Evolutionary conservation across 202 grass and related monocot species (phyloP).

Genomic region (Brachypodium distachyon): DNA sequence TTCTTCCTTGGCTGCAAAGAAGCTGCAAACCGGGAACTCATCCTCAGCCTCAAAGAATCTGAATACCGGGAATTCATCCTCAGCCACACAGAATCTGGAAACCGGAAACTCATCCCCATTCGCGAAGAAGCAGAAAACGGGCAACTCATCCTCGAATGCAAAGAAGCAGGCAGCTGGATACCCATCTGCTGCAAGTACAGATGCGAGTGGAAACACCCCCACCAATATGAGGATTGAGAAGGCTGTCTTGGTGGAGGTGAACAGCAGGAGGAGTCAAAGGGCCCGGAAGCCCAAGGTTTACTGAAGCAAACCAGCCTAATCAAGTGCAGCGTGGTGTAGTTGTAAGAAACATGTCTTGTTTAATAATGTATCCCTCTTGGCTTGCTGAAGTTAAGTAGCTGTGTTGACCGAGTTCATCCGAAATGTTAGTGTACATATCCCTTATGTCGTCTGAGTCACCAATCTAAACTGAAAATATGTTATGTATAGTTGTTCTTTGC

Average conservation of each 20-base stretch:
- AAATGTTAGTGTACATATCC: conserved; percentile 31
- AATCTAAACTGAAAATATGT: not conserved
- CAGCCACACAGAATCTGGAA: not conserved
- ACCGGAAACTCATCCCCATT: not conserved
- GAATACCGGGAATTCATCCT: not conserved
- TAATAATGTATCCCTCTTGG: not conserved
- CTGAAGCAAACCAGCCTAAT: not conserved
- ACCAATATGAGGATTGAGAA: conserved; percentile 24
- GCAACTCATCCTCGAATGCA: not conserved
- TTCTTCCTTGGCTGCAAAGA: not conserved
- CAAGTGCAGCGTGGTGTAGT: not conserved
- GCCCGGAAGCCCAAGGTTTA: conserved; percentile 41
- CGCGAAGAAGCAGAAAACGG: not conserved
- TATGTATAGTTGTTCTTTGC: not conserved
- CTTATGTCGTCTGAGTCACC: not conserved
- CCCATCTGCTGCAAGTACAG: not conserved
- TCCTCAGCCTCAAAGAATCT: not conserved
- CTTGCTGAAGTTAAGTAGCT: not conserved
- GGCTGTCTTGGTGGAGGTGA: conserved; percentile 36
- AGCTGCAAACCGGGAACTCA: not conserved
- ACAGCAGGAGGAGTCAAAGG: conserved; percentile 51
- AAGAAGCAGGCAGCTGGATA: conserved; percentile 6
- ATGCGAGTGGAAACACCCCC: not conserved
- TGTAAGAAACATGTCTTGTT: not conserved
- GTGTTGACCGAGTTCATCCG: not conserved